Percentiles rank a stretch among this genome's conserved stretches.
Evolutionary conservation across 345 rosid species (phyloP).

Genomic region (Carallia pectinifolia): DNA sequence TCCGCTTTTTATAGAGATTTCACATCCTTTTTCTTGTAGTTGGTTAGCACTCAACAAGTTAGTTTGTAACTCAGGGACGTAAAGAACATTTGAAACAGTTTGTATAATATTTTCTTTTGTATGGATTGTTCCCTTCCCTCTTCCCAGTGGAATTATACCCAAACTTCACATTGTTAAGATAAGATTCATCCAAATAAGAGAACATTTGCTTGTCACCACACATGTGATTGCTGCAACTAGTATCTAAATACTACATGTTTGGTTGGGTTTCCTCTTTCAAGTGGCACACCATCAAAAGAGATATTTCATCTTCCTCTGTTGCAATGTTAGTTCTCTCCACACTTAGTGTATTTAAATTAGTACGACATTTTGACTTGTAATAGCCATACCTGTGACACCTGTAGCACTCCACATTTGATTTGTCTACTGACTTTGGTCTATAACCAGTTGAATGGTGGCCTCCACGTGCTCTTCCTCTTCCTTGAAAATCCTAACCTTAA

Average conservation of each 20-base stretch:
- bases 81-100: slow-evolving; percentile 1
- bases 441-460: neutral
- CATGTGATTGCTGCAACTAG: neutral
- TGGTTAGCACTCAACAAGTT: neutral
- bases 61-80: neutral
- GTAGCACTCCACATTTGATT: no score
- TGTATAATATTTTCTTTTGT: neutral
- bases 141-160: slow-evolving; percentile 5
- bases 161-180: neutral
- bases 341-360: no score
- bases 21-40: slow-evolving; percentile 6
- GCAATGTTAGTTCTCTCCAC: no score
- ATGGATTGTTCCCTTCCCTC: neutral
- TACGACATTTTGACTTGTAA: no score
- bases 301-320: neutral
- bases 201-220: neutral
- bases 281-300: neutral
- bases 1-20: neutral
- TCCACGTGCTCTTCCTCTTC: neutral
- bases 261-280: neutral
- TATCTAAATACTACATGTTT: neutral
- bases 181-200: slow-evolving; percentile 1
- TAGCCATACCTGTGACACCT: no score
- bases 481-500: neutral
- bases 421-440: neutral